phyloP scores from a whole-genome alignment of 495 filamentous ascomycete species.

The Aspergillus ellipticus region DNA sequence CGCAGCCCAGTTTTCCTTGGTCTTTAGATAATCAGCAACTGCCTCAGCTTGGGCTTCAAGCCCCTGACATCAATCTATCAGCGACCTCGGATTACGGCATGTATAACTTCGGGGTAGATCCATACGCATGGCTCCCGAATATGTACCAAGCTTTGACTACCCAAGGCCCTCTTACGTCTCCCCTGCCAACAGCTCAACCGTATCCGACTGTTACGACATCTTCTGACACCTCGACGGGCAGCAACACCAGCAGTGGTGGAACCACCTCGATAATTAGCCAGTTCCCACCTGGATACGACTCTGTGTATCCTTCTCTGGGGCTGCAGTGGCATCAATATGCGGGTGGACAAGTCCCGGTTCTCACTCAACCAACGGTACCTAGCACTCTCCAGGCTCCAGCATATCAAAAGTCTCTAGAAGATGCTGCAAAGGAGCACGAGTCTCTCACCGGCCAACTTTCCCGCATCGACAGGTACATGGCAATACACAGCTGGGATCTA shows the following conservation, averaged over 20 bases:
- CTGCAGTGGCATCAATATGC: constrained; percentile 12
- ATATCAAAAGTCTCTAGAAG: constrained; percentile 18
- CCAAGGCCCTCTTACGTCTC: constrained; percentile 5
- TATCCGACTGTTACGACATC: constrained; percentile 5
- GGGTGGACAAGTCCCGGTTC: not conserved
- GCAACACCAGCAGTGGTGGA: constrained; percentile 3
- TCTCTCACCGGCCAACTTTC: constrained; percentile 29
- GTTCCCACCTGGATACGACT: constrained; percentile 8
- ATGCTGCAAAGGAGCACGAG: constrained; percentile 23
- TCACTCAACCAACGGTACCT: constrained; percentile 8
- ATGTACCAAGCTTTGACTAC: constrained; percentile 10
- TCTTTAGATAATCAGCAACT: constrained; percentile 5
- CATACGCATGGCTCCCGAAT: constrained; percentile 11
- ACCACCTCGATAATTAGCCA: constrained; percentile 10
- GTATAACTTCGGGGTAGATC: constrained; percentile 6
- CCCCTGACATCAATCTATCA: constrained; percentile 1
- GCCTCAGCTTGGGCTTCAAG: not conserved
- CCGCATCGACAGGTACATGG: constrained; percentile 37
- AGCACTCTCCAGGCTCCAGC: constrained; percentile 7
- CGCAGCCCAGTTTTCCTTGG: not conserved
- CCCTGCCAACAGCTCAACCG: constrained; percentile 9
- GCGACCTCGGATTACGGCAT: constrained; percentile 1
- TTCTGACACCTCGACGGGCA: constrained; percentile 6
- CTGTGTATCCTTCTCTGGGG: constrained; percentile 1
- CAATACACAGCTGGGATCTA: constrained; percentile 36